Evolutionary conservation across 495 filamentous ascomycete genomes (phyloP).

Genomic region (Penicillium turbatum): DNA sequence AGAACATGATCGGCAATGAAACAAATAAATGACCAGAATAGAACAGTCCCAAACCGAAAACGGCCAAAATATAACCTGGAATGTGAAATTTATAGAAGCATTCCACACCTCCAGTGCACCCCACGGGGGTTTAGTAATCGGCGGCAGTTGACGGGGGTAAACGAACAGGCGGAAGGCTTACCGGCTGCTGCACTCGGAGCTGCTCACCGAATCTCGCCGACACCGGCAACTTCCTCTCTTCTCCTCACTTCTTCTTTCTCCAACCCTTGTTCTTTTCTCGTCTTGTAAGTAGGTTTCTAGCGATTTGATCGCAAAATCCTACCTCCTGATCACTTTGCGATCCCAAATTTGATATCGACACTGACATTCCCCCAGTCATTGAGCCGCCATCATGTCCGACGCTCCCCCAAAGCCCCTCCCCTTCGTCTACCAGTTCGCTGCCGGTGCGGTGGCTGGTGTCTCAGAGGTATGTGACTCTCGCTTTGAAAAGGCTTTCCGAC

Average conservation of each 20-base stretch:
- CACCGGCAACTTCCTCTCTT: constrained; percentile 18
- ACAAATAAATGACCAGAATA: constrained; percentile 1
- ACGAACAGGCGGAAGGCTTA: constrained; percentile 10
- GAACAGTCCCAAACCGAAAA: not conserved
- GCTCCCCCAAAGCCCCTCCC: constrained; percentile 60
- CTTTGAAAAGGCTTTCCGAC: not conserved
- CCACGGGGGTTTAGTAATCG: constrained; percentile 20
- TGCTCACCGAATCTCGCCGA: constrained; percentile 27
- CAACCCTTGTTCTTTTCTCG: constrained; percentile 12
- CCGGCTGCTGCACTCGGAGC: constrained; percentile 9
- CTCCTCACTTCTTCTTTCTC: constrained; percentile 11
- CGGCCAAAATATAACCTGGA: not conserved
- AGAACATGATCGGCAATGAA: not conserved
- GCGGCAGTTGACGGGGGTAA: constrained; percentile 11
- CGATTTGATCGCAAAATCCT: not conserved
- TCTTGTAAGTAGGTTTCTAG: constrained; percentile 9
- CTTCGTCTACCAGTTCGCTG: constrained; percentile 81
- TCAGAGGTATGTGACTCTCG: constrained; percentile 63
- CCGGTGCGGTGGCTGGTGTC: constrained; percentile 86
- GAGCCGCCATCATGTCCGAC: constrained; percentile 53
- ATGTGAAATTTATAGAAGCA: not conserved
- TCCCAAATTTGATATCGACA: not conserved
- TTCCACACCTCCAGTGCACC: not conserved
- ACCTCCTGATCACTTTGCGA: not conserved
- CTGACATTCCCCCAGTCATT: constrained; percentile 9